These are phyloP conservation scores for Backusella australiensis DNA, from an alignment of 192 early-diverging fungal species.

Conservation along the genomic window DNA sequence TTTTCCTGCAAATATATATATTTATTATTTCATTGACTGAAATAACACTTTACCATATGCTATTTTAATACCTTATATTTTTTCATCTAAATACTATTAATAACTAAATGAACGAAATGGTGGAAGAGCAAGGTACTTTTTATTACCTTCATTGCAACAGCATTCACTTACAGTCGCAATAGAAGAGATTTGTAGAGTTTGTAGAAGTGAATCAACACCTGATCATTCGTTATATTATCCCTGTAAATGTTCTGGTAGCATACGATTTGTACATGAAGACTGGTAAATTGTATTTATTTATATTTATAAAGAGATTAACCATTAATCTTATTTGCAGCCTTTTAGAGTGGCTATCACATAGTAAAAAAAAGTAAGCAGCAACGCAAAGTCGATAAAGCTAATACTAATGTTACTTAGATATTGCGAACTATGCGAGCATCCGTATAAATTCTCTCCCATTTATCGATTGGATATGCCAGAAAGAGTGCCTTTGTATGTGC, in stretches of 20 bases:
- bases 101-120: background rate
- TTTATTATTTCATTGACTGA: background rate
- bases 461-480: slow-evolving; percentile 74
- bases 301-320: background rate
- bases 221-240: slow-evolving; percentile 89
- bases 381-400: background rate
- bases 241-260: slow-evolving; percentile 94
- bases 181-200: slow-evolving; percentile 77
- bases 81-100: too few relatives aligned
- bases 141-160: background rate
- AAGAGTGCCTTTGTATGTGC: slow-evolving; percentile 51
- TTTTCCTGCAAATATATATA: background rate
- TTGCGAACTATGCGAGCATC: slow-evolving; percentile 91
- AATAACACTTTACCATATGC: background rate
- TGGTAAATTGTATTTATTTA: slow-evolving; percentile 49
- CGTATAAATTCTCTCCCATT: slow-evolving; percentile 83
- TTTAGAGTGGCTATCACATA: slow-evolving; percentile 81
- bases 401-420: slow-evolving; percentile 38
- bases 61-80: background rate
- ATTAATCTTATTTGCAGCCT: slow-evolving; percentile 44
- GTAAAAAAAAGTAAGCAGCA: slow-evolving; percentile 62
- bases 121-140: background rate
- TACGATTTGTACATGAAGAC: slow-evolving; percentile 90
- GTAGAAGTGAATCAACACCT: slow-evolving; percentile 68
- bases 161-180: background rate